Evolutionary conservation across 1,284 basidiomycete species (phyloP), one percentile per base, ranked within the genome.

Genomic region (Ceratobasidium sp.): DNA sequence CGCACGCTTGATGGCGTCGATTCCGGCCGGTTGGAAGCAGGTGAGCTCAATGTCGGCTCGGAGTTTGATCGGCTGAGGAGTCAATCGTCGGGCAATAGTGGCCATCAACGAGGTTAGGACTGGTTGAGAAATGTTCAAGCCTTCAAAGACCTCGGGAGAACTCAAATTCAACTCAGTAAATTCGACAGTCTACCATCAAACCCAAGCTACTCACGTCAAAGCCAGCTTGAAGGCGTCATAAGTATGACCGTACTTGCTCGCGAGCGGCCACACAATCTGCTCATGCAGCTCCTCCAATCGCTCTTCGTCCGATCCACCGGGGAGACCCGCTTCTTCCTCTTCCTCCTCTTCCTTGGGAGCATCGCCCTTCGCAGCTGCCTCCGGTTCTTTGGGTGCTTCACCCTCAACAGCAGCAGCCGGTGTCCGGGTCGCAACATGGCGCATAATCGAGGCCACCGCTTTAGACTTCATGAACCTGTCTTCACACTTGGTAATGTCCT

Each of bases 151-250:
- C 29, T 96, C 93, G 64, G 91, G 86, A 2, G 42, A 65, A 29
- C 62, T 65, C 8, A 42, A 10, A 13, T 31, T 6, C 2, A 17
- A n/a, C n/a, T 32, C 12, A 15, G 31, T 3, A 20, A n/a, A 4
- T 2, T 29, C 29, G 10, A 27, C n/a, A 29, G 50, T 27, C 13
- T 53, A 29, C 13, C 12, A 17, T 43, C 15, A 43, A 12, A 38
- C 29, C n/a, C n/a, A n/a, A 67, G 15, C 8, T 4, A 85, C 93
- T 74, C 76, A 96, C 94, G 92, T 92, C 72, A 99, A 84, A 25
- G 94, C 90, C 42, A 98, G 85, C 81, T 99, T 99, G 86, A 99
- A 99, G 0, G 96, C 96, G 79, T 99, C 96, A 79, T 98, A 98
- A 0, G 95, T 87, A 78, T 99, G 96, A 0, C 96, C 94, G 75